Conservation (phyloP, 495 filamentous ascomycete genomes). For the Chaetomidium leptoderma region DNA sequence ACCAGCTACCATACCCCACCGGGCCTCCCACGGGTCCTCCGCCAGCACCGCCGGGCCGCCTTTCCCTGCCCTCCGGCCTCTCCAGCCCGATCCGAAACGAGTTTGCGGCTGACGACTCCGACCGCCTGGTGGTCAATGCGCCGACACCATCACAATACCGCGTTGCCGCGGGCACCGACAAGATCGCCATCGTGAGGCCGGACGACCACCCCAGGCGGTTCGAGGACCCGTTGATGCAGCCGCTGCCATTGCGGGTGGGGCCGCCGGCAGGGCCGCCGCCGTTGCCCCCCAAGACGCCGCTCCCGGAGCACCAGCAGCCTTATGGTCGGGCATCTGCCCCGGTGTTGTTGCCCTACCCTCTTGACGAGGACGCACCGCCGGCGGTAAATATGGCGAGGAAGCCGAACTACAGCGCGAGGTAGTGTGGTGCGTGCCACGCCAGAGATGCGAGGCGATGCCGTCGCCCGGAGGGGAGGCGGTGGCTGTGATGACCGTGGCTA, state of each 20-base stretch:
- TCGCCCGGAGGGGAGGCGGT: not conserved
- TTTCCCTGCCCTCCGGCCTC: conserved; percentile 25
- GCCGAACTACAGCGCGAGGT: conserved; percentile 65
- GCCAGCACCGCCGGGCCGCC: conserved; percentile 31
- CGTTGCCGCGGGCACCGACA: conserved; percentile 49
- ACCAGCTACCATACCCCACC: conserved; percentile 35
- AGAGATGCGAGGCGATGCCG: not conserved
- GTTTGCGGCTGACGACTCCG: conserved; percentile 31
- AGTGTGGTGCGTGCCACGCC: conserved; percentile 7
- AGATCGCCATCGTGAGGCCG: conserved; percentile 54
- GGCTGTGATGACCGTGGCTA: not conserved
- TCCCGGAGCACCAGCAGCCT: conserved; percentile 43
- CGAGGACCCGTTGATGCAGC: conserved; percentile 43
- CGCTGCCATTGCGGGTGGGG: conserved; percentile 39
- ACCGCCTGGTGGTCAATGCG: conserved; percentile 46
- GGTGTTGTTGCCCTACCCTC: conserved; percentile 60
- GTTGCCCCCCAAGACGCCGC: conserved; percentile 78
- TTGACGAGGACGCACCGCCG: conserved; percentile 76
- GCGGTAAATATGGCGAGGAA: conserved; percentile 80
- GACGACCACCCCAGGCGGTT: conserved; percentile 55
- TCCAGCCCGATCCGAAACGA: conserved; percentile 23
- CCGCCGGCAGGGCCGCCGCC: conserved; percentile 60
- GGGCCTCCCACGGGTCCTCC: conserved; percentile 32
- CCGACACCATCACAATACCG: conserved; percentile 53
- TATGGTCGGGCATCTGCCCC: conserved; percentile 21